Evolutionary conservation across 108 stramenopile genomes (phyloP).

Genomic region (Cyclotella baltica): DNA sequence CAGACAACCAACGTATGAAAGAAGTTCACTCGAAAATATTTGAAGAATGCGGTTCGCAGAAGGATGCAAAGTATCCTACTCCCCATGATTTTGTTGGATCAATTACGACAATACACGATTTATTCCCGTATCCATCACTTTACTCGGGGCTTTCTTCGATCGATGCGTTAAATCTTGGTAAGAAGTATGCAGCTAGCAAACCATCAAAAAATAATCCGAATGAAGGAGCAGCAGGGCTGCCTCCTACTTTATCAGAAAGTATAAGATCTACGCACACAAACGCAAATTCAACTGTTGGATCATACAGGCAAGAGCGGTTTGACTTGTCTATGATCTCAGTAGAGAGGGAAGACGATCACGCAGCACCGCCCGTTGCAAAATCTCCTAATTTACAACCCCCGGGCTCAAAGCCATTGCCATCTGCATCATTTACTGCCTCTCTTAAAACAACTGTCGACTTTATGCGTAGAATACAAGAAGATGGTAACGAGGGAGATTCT

Average conservation of each 20-base stretch:
- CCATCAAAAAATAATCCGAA: constrained; percentile 22
- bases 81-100: constrained; percentile 55
- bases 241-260: not conserved
- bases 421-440: constrained; percentile 13
- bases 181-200: constrained; percentile 24
- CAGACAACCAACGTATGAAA: constrained; percentile 15
- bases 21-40: constrained; percentile 34
- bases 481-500: not conserved
- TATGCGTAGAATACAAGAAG: constrained; percentile 32
- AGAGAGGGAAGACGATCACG: constrained; percentile 11
- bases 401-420: not conserved
- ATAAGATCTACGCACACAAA: not conserved
- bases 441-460: constrained; percentile 38
- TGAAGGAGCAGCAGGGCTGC: not conserved
- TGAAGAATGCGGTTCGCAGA: constrained; percentile 17
- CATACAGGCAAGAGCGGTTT: constrained; percentile 39
- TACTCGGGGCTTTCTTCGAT: constrained; percentile 62
- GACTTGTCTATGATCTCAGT: constrained; percentile 33
- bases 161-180: constrained; percentile 65
- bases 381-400: not conserved
- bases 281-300: constrained; percentile 26
- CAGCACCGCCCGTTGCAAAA: not conserved
- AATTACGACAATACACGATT: constrained; percentile 53
- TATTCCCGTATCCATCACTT: constrained; percentile 85
- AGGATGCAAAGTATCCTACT: constrained; percentile 22